phyloP scores from a whole-genome alignment of 768 basidiomycete genomes.

The Lentinula edodes region DNA sequence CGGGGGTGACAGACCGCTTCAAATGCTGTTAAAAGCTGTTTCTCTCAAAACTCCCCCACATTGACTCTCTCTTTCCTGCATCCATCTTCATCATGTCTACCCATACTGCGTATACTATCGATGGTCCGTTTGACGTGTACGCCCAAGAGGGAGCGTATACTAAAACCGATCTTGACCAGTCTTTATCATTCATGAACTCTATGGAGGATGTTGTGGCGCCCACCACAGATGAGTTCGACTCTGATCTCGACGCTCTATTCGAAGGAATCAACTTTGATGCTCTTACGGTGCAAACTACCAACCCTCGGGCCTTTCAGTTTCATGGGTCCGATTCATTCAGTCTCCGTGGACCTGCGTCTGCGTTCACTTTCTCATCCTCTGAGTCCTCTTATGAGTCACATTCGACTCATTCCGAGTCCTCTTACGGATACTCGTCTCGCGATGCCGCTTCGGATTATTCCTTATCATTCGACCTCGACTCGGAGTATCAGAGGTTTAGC shows the following conservation, averaged over 20 bases:
- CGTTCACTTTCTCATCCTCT: constrained; percentile 66
- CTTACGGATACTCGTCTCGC: constrained; percentile 56
- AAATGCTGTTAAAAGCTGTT: not conserved
- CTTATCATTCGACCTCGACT: constrained; percentile 61
- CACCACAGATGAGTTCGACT: constrained; percentile 77
- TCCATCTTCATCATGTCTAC: constrained; percentile 1
- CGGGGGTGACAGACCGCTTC: not conserved
- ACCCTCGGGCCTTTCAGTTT: constrained; percentile 51
- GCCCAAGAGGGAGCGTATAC: constrained; percentile 26
- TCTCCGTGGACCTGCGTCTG: constrained; percentile 61
- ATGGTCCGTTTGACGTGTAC: not conserved
- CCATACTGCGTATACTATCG: not conserved
- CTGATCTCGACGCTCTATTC: constrained; percentile 70
- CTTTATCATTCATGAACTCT: constrained; percentile 61
- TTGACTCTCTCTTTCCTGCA: not conserved
- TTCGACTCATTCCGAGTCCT: constrained; percentile 64
- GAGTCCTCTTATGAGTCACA: constrained; percentile 70
- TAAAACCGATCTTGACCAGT: constrained; percentile 46
- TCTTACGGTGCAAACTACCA: constrained; percentile 48
- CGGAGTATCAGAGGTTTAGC: constrained; percentile 63
- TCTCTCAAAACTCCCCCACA: not conserved
- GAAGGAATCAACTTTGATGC: constrained; percentile 58
- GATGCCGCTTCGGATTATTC: constrained; percentile 44
- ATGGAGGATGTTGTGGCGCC: constrained; percentile 65
- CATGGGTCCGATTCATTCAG: constrained; percentile 57